Percentiles rank a stretch among this genome's conserved stretches.
These are phyloP conservation scores for Cordyceps cicadae DNA, from an alignment of 2,329 filamentous ascomycete species.

Conservation along the genomic window DNA sequence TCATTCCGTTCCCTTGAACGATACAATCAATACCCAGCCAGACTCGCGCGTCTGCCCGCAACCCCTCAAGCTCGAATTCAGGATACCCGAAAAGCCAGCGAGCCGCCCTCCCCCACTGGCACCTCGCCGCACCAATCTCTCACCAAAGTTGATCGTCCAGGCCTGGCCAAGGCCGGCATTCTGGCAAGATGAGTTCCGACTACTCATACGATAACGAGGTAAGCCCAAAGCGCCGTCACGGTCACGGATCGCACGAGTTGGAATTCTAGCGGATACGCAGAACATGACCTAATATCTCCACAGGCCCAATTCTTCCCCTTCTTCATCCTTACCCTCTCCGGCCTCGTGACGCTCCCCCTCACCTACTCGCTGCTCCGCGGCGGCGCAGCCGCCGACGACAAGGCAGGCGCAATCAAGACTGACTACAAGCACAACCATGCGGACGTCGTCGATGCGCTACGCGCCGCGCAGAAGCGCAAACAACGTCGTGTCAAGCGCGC, in stretches of 20 bases:
- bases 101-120: background rate
- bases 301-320: constrained; percentile 97
- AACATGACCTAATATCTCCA: background rate
- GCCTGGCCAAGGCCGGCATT: constrained; percentile 28
- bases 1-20: too few relatives aligned
- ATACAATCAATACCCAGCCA: background rate
- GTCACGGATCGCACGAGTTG: too few relatives aligned
- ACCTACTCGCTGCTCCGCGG: constrained; percentile 82
- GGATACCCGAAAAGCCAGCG: background rate
- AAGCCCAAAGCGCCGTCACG: constrained; percentile 15
- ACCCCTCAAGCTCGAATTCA: background rate
- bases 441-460: constrained; percentile 73
- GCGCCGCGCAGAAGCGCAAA: constrained; percentile 79
- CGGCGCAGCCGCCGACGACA: constrained; percentile 66
- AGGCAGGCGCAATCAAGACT: constrained; percentile 73
- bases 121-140: background rate
- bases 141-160: constrained; percentile 12
- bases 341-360: constrained; percentile 79
- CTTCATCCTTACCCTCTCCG: constrained; percentile 87
- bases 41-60: too few relatives aligned
- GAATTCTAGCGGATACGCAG: background rate
- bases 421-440: constrained; percentile 75
- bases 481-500: constrained; percentile 83
- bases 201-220: constrained; percentile 98
- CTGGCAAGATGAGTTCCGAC: constrained; percentile 72